phyloP scores from a whole-genome alignment of 148 eudicot genomes.

The Linanthus parryae region DNA sequence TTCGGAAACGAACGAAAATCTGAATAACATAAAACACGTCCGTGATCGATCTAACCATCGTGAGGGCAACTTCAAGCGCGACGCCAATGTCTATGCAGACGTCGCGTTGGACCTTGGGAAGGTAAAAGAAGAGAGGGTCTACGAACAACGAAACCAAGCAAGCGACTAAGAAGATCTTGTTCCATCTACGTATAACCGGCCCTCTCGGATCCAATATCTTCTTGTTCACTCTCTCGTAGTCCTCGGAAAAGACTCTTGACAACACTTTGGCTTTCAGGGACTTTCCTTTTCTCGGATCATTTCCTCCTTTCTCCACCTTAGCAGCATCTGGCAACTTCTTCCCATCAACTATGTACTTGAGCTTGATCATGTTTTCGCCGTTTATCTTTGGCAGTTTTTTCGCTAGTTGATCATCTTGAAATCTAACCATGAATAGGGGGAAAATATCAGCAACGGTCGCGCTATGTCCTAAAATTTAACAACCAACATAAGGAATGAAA shows the following conservation, averaged over 20 bases:
- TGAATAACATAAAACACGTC: conserved; percentile 57
- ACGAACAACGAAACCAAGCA: conserved; percentile 55
- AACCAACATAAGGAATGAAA: not conserved
- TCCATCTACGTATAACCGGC: conserved; percentile 37
- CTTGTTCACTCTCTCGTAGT: conserved; percentile 40
- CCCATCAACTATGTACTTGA: conserved; percentile 30
- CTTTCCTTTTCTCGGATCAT: conserved; percentile 2
- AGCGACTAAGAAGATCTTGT: conserved; percentile 42
- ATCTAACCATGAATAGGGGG: conserved; percentile 18
- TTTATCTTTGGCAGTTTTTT: conserved; percentile 9
- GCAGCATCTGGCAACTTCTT: conserved; percentile 8
- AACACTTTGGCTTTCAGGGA: conserved; percentile 43
- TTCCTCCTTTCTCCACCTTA: not conserved
- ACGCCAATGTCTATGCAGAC: conserved; percentile 44
- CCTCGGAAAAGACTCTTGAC: conserved; percentile 69
- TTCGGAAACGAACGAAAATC: conserved; percentile 62
- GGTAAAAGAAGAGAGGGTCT: conserved; percentile 74
- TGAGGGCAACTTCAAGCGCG: conserved; percentile 39
- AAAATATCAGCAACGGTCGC: not conserved
- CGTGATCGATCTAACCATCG: conserved; percentile 43
- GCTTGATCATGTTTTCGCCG: conserved; percentile 13
- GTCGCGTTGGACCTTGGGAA: conserved; percentile 32
- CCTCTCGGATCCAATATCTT: conserved; percentile 64
- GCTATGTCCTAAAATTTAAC: not conserved
- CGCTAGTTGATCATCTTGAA: conserved; percentile 32